These are phyloP conservation scores for Tylopilus sp. DNA, from an alignment of 768 basidiomycete species.

Conservation along the genomic window DNA sequence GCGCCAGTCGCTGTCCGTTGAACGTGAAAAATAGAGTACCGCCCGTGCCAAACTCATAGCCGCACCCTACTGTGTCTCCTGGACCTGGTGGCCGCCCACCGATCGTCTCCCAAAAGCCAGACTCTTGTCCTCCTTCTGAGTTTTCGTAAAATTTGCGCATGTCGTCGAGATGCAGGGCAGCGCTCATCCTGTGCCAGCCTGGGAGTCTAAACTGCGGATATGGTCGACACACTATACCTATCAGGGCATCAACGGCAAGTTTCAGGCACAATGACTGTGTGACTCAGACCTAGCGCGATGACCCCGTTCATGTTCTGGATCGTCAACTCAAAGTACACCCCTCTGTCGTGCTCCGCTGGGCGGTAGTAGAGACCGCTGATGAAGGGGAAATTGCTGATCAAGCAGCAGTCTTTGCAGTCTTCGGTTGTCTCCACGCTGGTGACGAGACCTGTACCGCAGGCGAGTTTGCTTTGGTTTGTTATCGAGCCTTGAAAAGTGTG, in stretches of 20 bases:
- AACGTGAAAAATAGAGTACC: slow-evolving; percentile 50
- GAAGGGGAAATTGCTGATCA: slow-evolving; percentile 60
- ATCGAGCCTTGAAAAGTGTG: slow-evolving; percentile 43
- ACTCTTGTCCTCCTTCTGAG: slow-evolving; percentile 60
- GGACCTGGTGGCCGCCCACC: slow-evolving; percentile 30
- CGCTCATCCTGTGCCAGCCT: slow-evolving; percentile 68
- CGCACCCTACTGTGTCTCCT: slow-evolving; percentile 60
- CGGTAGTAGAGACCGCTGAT: slow-evolving; percentile 58
- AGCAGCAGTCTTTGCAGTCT: slow-evolving; percentile 50
- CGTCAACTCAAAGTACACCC: slow-evolving; percentile 63
- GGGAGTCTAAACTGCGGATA: slow-evolving; percentile 66
- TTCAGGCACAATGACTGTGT: neutral
- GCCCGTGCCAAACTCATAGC: slow-evolving; percentile 53
- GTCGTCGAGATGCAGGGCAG: slow-evolving; percentile 67
- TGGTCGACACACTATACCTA: slow-evolving; percentile 62
- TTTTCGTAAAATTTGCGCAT: slow-evolving; percentile 73
- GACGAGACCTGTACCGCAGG: slow-evolving; percentile 19
- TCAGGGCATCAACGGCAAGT: neutral
- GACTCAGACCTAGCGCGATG: slow-evolving; percentile 65
- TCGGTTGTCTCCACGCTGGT: slow-evolving; percentile 40
- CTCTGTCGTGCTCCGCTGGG: slow-evolving; percentile 39
- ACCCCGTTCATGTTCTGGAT: slow-evolving; percentile 55
- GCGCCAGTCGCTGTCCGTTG: slow-evolving; percentile 50
- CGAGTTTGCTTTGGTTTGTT: slow-evolving; percentile 31
- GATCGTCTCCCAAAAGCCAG: slow-evolving; percentile 26